Evolutionary conservation across 1,284 basidiomycete genomes (phyloP).

Genomic region (Marasmius sp.): DNA sequence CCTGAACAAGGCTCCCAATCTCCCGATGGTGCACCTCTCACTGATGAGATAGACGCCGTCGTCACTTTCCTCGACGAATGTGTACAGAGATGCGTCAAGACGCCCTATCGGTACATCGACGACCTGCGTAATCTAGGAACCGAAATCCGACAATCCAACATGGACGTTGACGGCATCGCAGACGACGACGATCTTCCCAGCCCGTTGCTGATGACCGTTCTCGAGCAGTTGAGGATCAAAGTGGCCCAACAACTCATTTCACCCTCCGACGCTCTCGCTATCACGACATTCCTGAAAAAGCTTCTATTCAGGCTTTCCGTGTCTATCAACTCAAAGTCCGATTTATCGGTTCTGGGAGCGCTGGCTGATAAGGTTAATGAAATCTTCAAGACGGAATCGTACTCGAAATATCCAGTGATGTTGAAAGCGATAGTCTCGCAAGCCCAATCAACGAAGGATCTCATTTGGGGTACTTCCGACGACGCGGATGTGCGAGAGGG

Average conservation of each 20-base stretch:
- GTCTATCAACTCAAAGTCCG: conserved; percentile 40
- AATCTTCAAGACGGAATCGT: conserved; percentile 21
- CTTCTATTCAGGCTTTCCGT: conserved; percentile 57
- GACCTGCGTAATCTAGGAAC: conserved; percentile 38
- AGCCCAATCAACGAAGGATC: too few relatives aligned
- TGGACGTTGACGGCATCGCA: conserved; percentile 9
- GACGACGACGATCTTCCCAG: conserved; percentile 41
- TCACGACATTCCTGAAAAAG: conserved; percentile 63
- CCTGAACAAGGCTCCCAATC: conserved; percentile 33
- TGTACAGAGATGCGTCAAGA: conserved; percentile 80
- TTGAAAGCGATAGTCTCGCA: neutral
- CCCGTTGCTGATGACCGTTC: conserved; percentile 72
- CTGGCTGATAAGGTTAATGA: conserved; percentile 38
- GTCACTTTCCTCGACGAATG: conserved; percentile 86
- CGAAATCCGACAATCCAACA: neutral
- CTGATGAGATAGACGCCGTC: conserved; percentile 61
- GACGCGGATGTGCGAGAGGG: neutral
- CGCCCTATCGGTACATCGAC: conserved; percentile 88
- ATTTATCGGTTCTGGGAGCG: conserved; percentile 34
- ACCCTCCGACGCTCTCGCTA: conserved; percentile 59
- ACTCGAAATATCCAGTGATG: neutral
- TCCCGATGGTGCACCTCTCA: conserved; percentile 52
- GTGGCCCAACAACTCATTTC: conserved; percentile 50
- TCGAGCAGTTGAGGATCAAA: conserved; percentile 77
- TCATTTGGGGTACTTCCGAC: neutral